Percentiles rank a stretch among this genome's conserved stretches.
Evolutionary conservation across 345 rosid genomes (phyloP).

Genomic region (Linum lewisii): DNA sequence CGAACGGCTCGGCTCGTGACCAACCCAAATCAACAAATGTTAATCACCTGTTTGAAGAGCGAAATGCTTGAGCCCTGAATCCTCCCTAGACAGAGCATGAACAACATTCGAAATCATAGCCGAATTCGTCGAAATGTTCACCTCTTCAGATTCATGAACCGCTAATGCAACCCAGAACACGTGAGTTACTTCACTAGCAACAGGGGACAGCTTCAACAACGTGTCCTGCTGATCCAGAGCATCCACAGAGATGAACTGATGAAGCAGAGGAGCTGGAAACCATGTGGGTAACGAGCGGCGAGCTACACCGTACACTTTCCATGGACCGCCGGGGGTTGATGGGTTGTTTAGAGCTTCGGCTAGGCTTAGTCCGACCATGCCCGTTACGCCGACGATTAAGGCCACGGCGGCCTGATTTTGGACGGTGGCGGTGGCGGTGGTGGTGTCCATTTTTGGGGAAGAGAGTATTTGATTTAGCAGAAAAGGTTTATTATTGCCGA

Average conservation of each 20-base stretch:
- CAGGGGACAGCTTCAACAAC: background rate
- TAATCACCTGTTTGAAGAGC: slow-evolving; percentile 22
- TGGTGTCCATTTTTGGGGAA: no score
- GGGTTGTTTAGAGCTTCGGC: slow-evolving; percentile 28
- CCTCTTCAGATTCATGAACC: slow-evolving; percentile 14
- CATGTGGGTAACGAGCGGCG: slow-evolving; percentile 20
- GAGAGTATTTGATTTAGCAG: no score
- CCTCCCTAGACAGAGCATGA: background rate
- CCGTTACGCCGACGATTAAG: slow-evolving; percentile 30
- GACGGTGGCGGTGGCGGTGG: no score
- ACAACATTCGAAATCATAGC: slow-evolving; percentile 25
- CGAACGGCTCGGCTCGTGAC: no score
- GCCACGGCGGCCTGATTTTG: slow-evolving; percentile 8
- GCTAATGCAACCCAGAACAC: slow-evolving; percentile 33
- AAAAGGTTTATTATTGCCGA: no score
- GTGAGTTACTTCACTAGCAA: slow-evolving; percentile 18
- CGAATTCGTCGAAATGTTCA: slow-evolving; percentile 14
- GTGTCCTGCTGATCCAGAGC: slow-evolving; percentile 13
- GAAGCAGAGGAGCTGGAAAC: slow-evolving; percentile 22
- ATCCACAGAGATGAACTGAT: slow-evolving; percentile 16
- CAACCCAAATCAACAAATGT: no score
- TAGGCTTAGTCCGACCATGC: slow-evolving; percentile 31
- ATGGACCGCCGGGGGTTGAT: slow-evolving; percentile 14
- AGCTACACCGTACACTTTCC: slow-evolving; percentile 30
- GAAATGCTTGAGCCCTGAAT: slow-evolving; percentile 16